phyloP scores from a whole-genome alignment of 2,329 filamentous ascomycete genomes.

The Emericellopsis cladophorae region DNA sequence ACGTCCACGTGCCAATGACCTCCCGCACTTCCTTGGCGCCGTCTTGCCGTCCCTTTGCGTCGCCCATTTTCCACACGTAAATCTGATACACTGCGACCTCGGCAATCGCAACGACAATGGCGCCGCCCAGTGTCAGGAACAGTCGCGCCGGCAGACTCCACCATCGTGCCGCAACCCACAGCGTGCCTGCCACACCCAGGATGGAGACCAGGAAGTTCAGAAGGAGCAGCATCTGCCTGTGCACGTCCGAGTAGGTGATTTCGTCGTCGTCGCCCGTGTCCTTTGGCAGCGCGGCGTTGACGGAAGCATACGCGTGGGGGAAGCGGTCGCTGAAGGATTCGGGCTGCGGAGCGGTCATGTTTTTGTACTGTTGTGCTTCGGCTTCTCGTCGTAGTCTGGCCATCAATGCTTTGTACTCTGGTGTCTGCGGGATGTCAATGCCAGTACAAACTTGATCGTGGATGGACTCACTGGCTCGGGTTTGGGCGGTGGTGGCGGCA shows the following conservation, averaged over 20 bases:
- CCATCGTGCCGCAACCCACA: constrained; percentile 68
- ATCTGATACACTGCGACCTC: constrained; percentile 69
- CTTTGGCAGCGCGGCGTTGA: constrained; percentile 31
- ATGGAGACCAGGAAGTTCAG: constrained; percentile 85
- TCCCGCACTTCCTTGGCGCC: constrained; percentile 52
- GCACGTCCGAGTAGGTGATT: constrained; percentile 57
- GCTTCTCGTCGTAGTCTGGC: constrained; percentile 68
- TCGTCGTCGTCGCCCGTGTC: constrained; percentile 48
- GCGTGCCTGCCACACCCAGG: constrained; percentile 60
- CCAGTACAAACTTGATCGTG: not conserved
- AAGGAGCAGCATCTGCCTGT: constrained; percentile 73
- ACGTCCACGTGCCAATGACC: constrained; percentile 60
- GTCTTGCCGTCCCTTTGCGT: constrained; percentile 52
- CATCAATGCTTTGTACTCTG: constrained; percentile 83
- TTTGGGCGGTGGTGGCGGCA: constrained; percentile 70
- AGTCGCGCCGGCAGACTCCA: constrained; percentile 62
- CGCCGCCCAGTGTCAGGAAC: constrained; percentile 59
- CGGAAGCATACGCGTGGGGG: constrained; percentile 42
- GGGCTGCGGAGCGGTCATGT: constrained; percentile 52
- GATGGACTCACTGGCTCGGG: constrained; percentile 52
- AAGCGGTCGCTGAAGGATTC: constrained; percentile 50
- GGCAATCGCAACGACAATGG: constrained; percentile 56
- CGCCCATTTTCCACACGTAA: constrained; percentile 58
- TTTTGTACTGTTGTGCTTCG: constrained; percentile 70
- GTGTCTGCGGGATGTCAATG: constrained; percentile 37